These are phyloP conservation scores for Mortierella hygrophila DNA, from an alignment of 192 early-diverging fungal genomes.

Conservation along the genomic window DNA sequence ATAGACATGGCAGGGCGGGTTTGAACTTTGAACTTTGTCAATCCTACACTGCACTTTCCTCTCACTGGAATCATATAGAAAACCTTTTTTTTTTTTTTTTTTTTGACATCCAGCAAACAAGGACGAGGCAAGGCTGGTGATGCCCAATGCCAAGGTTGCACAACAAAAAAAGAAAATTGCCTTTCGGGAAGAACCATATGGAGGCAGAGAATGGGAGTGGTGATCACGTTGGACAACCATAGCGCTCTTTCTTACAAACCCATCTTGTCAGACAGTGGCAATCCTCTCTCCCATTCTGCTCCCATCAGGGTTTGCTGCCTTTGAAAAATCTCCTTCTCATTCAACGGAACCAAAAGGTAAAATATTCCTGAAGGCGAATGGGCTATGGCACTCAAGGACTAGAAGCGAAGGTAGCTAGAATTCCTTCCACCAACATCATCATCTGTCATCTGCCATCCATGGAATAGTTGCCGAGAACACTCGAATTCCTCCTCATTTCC, in stretches of 20 bases:
- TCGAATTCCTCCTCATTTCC: too few species aligned
- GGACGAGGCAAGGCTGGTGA: background rate
- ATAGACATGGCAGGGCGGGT: background rate
- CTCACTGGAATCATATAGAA: background rate
- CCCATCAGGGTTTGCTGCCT: conserved; percentile 8
- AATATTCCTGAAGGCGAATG: background rate
- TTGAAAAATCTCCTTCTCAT: background rate
- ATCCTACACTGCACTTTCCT: background rate
- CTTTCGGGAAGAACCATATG: conserved; percentile 2
- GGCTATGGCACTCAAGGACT: too few species aligned
- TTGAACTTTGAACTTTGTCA: background rate
- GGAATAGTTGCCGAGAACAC: too few species aligned
- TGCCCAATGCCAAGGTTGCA: background rate
- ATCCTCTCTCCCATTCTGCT: background rate
- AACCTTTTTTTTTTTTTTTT: background rate
- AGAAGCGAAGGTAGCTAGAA: too few species aligned
- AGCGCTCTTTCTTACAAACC: too few species aligned
- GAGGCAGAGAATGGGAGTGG: background rate
- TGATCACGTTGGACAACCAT: background rate
- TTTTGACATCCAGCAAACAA: background rate
- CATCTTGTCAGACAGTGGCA: background rate
- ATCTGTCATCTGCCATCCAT: too few species aligned
- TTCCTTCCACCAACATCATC: too few species aligned
- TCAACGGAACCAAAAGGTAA: background rate
- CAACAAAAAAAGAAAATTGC: background rate